These are phyloP conservation scores for Mesembryanthemum crystallinum DNA, from an alignment of 148 eudicot species.

Conservation along the genomic window DNA sequence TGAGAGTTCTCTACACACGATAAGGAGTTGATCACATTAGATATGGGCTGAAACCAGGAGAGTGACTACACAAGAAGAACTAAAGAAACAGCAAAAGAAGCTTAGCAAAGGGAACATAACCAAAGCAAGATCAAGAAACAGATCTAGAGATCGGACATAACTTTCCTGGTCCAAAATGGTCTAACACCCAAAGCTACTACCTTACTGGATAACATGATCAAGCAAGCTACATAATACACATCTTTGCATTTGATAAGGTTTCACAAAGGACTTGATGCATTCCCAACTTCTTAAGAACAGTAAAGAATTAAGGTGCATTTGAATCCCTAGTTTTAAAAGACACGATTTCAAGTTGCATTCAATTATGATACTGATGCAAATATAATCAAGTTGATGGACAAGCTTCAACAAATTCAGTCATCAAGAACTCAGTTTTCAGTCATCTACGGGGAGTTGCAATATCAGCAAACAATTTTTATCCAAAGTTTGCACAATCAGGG, in stretches of 20 bases:
- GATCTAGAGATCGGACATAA: not conserved
- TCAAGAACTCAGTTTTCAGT: not conserved
- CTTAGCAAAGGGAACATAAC: not conserved
- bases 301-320: not conserved
- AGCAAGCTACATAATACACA: not conserved
- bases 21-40: not conserved
- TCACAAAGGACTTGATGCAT: not conserved
- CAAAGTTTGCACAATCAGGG: not conserved
- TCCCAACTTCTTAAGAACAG: not conserved
- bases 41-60: not conserved
- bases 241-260: not conserved
- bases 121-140: not conserved
- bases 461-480: not conserved
- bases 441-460: not conserved
- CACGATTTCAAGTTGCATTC: not conserved
- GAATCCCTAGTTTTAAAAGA: not conserved
- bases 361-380: not conserved
- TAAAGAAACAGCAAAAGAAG: not conserved
- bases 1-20: too few relatives aligned
- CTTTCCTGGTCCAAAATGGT: not conserved
- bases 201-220: not conserved
- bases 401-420: not conserved
- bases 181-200: not conserved
- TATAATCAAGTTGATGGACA: not conserved
- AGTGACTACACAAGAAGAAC: not conserved